phyloP scores from a whole-genome alignment of 169 alveolate genomes.

The Cryptosporidium tyzzeri region DNA sequence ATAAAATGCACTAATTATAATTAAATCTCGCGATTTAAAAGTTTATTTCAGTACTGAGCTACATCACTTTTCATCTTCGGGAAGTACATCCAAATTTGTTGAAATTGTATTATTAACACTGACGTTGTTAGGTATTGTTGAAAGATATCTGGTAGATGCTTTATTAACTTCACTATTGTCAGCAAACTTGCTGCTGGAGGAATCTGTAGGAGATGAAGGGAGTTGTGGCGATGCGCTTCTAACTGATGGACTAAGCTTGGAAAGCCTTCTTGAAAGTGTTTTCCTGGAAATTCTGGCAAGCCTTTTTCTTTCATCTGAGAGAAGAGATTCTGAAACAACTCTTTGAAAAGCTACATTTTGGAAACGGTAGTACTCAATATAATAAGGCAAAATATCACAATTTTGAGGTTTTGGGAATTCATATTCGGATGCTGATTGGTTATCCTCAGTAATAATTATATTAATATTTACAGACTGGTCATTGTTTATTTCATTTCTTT shows the following conservation, averaged over 20 bases:
- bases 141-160: background rate
- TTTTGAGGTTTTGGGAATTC: constrained; percentile 24
- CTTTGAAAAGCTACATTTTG: constrained; percentile 76
- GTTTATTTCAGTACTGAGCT: background rate
- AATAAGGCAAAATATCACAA: constrained; percentile 51
- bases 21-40: background rate
- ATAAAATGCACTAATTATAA: background rate
- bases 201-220: constrained; percentile 69
- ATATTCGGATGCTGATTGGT: background rate
- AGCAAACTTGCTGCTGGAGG: constrained; percentile 11
- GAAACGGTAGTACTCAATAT: constrained; percentile 73
- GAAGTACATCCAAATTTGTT: constrained; percentile 21
- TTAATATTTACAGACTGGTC: constrained; percentile 20
- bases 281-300: constrained; percentile 69
- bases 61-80: constrained; percentile 2
- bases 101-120: background rate
- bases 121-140: background rate
- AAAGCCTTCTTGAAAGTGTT: constrained; percentile 63
- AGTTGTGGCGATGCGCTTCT: constrained; percentile 73
- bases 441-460: constrained; percentile 26
- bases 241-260: constrained; percentile 70
- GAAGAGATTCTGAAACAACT: constrained; percentile 74
- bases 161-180: background rate
- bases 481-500: constrained; percentile 20
- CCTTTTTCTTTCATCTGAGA: constrained; percentile 70